phyloP scores from a whole-genome alignment of 2,329 filamentous ascomycete species.

The Pyrenophora tritici-repentis region DNA sequence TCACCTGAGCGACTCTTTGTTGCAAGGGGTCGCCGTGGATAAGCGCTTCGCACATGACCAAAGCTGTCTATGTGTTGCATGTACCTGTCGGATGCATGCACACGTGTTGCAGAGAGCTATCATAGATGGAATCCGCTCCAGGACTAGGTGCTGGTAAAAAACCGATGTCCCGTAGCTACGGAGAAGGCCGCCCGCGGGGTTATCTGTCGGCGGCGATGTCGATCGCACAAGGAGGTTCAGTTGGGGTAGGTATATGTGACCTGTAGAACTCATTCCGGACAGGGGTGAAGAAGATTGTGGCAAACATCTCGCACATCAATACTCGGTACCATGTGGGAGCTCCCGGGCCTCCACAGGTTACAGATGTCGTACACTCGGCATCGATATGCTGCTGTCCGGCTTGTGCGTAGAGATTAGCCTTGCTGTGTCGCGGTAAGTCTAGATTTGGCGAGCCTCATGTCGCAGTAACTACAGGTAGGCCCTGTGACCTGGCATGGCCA shows the following conservation, averaged over 20 bases:
- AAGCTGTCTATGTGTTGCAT: constrained; percentile 7
- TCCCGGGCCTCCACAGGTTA: not conserved
- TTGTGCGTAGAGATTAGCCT: constrained; percentile 1
- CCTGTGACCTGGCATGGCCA: not conserved
- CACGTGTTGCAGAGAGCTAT: constrained; percentile 19
- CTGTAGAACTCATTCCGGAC: too few relatives aligned
- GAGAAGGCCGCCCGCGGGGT: constrained; percentile 1
- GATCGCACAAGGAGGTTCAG: not conserved
- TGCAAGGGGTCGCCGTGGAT: constrained; percentile 6
- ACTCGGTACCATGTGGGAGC: not conserved
- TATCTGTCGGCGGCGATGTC: not conserved
- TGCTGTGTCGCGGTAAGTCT: not conserved
- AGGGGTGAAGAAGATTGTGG: too few relatives aligned
- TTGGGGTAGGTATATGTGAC: not conserved
- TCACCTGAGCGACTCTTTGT: not conserved
- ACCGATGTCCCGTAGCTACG: not conserved
- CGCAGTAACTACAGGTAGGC: not conserved
- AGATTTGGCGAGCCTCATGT: constrained; percentile 1
- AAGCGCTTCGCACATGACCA: not conserved
- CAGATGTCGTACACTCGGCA: constrained; percentile 1
- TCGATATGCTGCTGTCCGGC: constrained; percentile 3
- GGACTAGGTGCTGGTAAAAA: constrained; percentile 1
- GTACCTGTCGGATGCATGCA: constrained; percentile 12
- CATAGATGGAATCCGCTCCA: not conserved
- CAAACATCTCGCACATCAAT: not conserved